Evolutionary conservation across 495 filamentous ascomycete genomes (phyloP), one percentile per base, ranked within the genome.

Genomic region (Neurospora tetraspora): DNA sequence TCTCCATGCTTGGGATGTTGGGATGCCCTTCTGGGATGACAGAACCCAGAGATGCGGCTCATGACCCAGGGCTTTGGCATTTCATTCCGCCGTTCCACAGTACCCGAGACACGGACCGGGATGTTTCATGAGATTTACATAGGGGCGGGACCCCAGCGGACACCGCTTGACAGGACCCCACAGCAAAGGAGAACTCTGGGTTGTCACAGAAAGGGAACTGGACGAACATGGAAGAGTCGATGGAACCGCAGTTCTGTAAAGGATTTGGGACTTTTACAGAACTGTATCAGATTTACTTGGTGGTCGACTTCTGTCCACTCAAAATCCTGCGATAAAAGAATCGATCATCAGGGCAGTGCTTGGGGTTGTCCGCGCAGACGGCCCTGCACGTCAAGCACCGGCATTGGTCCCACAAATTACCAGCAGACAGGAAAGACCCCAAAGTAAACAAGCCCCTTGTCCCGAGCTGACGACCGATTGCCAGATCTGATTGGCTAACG

Each of bases 401-500:
- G 39, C 37, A 45, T n/a, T 20, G 69, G 37, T 40, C 16, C 16
- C 38, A 59, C 27, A 47, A 20, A 71, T 23, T 71, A 69, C 68
- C 23, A 11, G 42, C 34, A 45, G 38, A 47, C 39, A 27, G 23
- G n/a, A 18, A 61, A 36, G 36, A 18, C 31, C 8, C 39, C 43
- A 31, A 69, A 27, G 37, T 31, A 23, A 71, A 27, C 38, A 65
- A 20, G 36, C 59, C 53, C 71, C 71, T 61, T n/a, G 65, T 70
- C 43, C 68, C 70, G 61, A 47, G 42, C 70, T 36, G 40, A 68
- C 47, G n/a, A 43, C 70, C 65, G 65, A 69, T 61, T 59, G 53
- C 69, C 36, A 59, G 43, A 31, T 65, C 42, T 72, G 71, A 65
- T 37, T 71, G 42, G 37, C 31, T 39, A 47, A 27, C 43, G 59